Conservation (phyloP, 345 rosid genomes). For the Eucalyptus leucophloia region DNA sequence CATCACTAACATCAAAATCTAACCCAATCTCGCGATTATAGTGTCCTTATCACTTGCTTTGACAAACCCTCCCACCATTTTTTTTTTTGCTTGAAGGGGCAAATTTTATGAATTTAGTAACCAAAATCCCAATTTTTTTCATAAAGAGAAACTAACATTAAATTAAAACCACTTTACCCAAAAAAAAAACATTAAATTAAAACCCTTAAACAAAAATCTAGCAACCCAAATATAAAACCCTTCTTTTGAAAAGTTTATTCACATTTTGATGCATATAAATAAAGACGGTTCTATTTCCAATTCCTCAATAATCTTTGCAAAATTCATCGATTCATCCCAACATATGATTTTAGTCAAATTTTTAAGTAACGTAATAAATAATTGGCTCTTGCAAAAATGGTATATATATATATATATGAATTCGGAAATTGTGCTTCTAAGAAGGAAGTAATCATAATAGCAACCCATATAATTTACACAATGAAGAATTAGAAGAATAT, state of each 20-base stretch:
- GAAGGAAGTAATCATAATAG: neutral
- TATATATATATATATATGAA: neutral
- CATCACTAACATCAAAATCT: neutral
- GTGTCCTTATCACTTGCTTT: neutral
- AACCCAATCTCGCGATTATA: neutral
- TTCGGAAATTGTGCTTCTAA: neutral
- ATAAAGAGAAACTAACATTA: neutral
- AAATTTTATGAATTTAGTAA: neutral
- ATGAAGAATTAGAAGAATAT: neutral
- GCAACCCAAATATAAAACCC: neutral
- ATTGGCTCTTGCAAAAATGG: neutral
- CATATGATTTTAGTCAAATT: neutral
- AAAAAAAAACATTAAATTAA: neutral
- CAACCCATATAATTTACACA: neutral
- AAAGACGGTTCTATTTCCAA: neutral
- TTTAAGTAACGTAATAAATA: neutral
- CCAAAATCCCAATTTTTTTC: neutral
- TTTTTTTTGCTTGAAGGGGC: neutral
- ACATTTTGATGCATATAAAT: neutral
- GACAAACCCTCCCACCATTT: fast-evolving
- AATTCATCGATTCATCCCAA: neutral
- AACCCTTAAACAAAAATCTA: neutral
- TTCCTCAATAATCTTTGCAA: neutral
- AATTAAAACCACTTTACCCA: neutral
- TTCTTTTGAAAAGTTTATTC: neutral